Evolutionary conservation across 2,329 filamentous ascomycete genomes (phyloP).

Genomic region (Ophiostoma pallidulum): DNA sequence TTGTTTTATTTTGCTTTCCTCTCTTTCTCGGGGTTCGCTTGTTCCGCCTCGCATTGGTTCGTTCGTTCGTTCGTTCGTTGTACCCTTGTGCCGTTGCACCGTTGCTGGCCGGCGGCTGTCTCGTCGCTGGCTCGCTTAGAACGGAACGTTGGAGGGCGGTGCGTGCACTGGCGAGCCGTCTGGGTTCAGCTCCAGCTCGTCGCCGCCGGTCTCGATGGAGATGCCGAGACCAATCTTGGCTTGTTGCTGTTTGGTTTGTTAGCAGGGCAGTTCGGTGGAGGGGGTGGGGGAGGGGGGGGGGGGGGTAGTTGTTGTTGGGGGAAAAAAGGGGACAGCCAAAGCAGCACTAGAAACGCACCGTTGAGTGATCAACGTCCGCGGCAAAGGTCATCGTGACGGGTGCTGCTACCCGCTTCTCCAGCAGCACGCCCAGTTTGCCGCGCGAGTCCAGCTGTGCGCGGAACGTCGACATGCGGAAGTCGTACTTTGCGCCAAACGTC

Average conservation of each 20-base stretch:
- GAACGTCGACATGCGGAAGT: slow-evolving; percentile 93
- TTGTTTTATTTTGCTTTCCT: neutral
- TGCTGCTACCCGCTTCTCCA: slow-evolving; percentile 93
- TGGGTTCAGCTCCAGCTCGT: slow-evolving; percentile 82
- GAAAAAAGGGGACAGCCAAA: neutral
- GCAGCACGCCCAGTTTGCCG: slow-evolving; percentile 82
- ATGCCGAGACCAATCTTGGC: slow-evolving; percentile 92
- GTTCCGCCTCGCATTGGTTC: no score
- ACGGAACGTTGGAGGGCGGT: slow-evolving; percentile 49
- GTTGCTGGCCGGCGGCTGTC: neutral
- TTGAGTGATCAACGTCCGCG: slow-evolving; percentile 90
- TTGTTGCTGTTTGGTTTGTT: slow-evolving; percentile 58
- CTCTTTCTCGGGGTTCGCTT: neutral
- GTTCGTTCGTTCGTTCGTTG: neutral
- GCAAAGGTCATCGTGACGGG: slow-evolving; percentile 91
- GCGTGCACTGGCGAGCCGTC: slow-evolving; percentile 48
- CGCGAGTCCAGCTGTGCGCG: slow-evolving; percentile 91
- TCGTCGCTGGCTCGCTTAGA: slow-evolving; percentile 35
- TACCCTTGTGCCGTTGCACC: no score
- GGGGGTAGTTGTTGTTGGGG: no score
- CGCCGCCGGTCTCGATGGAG: slow-evolving; percentile 75
- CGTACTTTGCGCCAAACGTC: slow-evolving; percentile 92
- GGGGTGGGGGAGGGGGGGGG: neutral
- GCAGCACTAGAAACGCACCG: slow-evolving; percentile 50
- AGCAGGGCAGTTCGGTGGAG: slow-evolving; percentile 16